These are phyloP conservation scores for Argentina anserina DNA, from an alignment of 306 rosid genomes.

Conservation along the genomic window DNA sequence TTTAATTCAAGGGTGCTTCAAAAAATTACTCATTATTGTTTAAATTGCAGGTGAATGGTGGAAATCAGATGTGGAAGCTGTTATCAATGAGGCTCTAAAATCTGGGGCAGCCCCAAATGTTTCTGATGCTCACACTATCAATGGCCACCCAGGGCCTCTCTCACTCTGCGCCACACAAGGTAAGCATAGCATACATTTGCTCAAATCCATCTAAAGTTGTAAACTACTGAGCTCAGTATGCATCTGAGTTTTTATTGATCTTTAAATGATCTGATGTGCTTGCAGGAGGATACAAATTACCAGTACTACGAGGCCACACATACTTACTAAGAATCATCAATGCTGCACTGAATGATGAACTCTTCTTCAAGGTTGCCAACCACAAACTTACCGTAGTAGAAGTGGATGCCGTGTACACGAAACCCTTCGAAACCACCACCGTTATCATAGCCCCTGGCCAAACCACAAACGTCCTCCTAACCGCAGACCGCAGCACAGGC, in stretches of 20 bases:
- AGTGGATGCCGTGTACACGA: conserved; percentile 80
- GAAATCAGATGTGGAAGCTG: conserved; percentile 81
- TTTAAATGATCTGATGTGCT: neutral
- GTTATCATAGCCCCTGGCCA: conserved; percentile 84
- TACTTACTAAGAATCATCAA: conserved; percentile 70
- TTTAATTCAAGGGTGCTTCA: neutral
- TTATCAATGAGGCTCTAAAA: conserved; percentile 67
- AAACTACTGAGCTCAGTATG: neutral
- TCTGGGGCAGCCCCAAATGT: conserved; percentile 85
- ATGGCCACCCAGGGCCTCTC: conserved; percentile 62
- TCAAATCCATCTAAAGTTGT: neutral
- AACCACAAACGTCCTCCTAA: conserved; percentile 71
- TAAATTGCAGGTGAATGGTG: conserved; percentile 86
- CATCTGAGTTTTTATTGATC: neutral
- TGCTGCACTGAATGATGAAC: conserved; percentile 86
- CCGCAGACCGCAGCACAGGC: conserved; percentile 37
- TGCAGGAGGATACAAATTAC: conserved; percentile 49
- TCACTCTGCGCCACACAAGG: conserved; percentile 53
- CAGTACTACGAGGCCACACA: conserved; percentile 51
- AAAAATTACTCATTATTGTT: neutral
- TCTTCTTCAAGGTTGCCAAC: conserved; percentile 75
- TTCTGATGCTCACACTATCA: conserved; percentile 80
- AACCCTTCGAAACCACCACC: conserved; percentile 62
- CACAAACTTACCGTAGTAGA: conserved; percentile 69
- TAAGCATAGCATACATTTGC: conserved; percentile 12